Conservation (phyloP, 306 rosid species). For the Psophocarpus tetragonolobus region DNA sequence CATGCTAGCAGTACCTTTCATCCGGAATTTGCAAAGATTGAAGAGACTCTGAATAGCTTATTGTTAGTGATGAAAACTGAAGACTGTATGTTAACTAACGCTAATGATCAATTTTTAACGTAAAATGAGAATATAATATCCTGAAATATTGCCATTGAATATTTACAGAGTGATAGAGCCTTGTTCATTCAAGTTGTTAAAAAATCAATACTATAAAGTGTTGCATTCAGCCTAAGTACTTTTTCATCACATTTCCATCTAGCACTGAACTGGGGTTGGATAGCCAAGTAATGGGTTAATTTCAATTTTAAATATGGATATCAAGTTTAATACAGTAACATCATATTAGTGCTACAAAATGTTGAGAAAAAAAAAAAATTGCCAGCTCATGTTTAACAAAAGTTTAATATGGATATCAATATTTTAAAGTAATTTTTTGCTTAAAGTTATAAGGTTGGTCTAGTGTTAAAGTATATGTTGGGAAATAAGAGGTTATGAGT, state of each 20-base stretch:
- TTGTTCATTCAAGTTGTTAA: not conserved
- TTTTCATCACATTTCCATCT: not conserved
- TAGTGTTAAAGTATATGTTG: no score
- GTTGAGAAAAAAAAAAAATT: not conserved
- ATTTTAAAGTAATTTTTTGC: no score
- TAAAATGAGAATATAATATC: not conserved
- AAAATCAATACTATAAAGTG: not conserved
- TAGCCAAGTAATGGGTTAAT: not conserved
- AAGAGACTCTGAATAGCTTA: conserved; percentile 43
- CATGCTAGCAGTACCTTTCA: conserved; percentile 41
- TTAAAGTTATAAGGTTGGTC: no score
- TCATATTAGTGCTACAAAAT: not conserved
- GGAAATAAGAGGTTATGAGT: no score
- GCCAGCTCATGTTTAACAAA: not conserved
- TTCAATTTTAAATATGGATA: not conserved
- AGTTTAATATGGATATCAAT: not conserved
- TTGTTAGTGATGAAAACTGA: conserved; percentile 41
- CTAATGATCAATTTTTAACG: conserved; percentile 8
- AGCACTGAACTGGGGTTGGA: not conserved
- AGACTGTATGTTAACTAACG: not conserved
- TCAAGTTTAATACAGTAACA: not conserved
- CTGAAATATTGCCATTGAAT: conserved; percentile 12
- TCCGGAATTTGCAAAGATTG: conserved; percentile 34
- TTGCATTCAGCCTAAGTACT: not conserved
- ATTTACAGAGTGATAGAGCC: not conserved